Conservation (phyloP, 2,329 filamentous ascomycete species). For the Exophiala aquamarina region DNA sequence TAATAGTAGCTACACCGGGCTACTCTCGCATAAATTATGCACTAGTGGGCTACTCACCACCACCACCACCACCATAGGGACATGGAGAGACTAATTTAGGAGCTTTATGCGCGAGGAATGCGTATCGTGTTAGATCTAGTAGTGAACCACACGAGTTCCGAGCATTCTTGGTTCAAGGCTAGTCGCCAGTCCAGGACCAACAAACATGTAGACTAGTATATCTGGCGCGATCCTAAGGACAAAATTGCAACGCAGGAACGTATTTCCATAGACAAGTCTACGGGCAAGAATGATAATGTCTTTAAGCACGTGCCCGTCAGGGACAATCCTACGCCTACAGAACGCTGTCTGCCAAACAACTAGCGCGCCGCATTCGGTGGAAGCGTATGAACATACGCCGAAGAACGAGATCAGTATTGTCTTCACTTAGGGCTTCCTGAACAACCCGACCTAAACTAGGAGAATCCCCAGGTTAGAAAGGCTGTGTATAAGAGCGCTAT, state of each 20-base stretch:
- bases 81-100: constrained; percentile 58
- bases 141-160: constrained; percentile 69
- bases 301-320: too few species aligned
- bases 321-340: too few species aligned
- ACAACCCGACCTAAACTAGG: constrained; percentile 79
- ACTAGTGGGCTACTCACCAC: too few species aligned
- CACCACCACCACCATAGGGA: too few species aligned
- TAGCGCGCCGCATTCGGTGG: constrained; percentile 51
- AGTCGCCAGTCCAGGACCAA: constrained; percentile 57
- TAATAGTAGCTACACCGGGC: too few species aligned
- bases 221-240: constrained; percentile 49
- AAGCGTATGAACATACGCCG: constrained; percentile 59
- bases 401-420: constrained; percentile 67
- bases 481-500: constrained; percentile 69
- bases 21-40: too few species aligned
- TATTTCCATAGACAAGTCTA: too few species aligned
- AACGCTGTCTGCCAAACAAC: constrained; percentile 68
- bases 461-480: constrained; percentile 60
- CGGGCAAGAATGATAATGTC: too few species aligned
- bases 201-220: constrained; percentile 66
- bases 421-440: constrained; percentile 69
- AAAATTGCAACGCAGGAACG: too few species aligned
- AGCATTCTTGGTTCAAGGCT: constrained; percentile 68
- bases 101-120: constrained; percentile 60
- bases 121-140: constrained; percentile 70